Conservation (phyloP, 2,329 filamentous ascomycete genomes). For the Fusarium sp. region DNA sequence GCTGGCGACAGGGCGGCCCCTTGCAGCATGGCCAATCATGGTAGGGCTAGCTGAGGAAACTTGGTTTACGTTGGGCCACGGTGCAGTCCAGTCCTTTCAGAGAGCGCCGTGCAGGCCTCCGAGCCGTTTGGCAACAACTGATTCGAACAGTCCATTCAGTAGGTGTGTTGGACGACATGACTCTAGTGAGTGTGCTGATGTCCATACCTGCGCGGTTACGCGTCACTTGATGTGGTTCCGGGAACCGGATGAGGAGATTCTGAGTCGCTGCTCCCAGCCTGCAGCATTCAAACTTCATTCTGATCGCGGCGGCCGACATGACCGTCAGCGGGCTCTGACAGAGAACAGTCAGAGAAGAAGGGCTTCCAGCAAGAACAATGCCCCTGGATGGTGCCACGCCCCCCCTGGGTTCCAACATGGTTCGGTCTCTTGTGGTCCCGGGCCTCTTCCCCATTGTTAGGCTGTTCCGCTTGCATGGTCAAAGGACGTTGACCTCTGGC, state of each 20-base stretch:
- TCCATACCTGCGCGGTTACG: not conserved
- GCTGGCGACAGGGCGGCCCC: conserved; percentile 36
- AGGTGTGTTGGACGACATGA: conserved; percentile 10
- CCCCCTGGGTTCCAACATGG: conserved; percentile 28
- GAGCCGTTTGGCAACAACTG: not conserved
- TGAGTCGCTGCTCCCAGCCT: conserved; percentile 10
- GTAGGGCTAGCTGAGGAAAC: conserved; percentile 19
- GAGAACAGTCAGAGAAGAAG: not conserved
- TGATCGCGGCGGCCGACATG: not conserved
- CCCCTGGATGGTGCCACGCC: conserved; percentile 35
- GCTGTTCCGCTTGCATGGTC: conserved; percentile 31
- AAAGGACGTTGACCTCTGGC: conserved; percentile 26
- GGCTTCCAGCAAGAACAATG: conserved; percentile 19
- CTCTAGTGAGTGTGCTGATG: conserved; percentile 3
- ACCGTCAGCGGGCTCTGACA: conserved; percentile 3
- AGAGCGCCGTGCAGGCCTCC: not conserved
- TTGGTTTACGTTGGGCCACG: conserved; percentile 32
- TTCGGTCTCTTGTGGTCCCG: conserved; percentile 21
- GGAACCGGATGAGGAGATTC: conserved; percentile 1
- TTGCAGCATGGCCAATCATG: conserved; percentile 41
- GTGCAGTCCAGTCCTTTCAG: conserved; percentile 3
- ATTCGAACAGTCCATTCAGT: conserved; percentile 15
- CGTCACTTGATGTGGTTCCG: not conserved
- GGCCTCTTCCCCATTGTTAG: conserved; percentile 20
- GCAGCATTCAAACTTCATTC: not conserved